These are phyloP conservation scores for Cymbidium sinense DNA, from an alignment of 106 monocot species.

Conservation along the genomic window DNA sequence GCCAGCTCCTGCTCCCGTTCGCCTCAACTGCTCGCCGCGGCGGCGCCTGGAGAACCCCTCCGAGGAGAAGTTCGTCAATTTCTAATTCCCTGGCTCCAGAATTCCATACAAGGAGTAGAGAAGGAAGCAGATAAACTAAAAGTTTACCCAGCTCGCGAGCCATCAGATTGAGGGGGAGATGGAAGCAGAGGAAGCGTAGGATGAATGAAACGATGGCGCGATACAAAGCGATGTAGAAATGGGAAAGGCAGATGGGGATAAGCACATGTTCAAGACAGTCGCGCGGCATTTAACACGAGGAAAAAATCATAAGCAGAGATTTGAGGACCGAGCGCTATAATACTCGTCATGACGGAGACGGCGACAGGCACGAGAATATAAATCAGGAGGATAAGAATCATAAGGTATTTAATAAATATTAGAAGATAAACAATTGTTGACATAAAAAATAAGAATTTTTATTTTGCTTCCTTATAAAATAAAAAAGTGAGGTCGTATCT, in stretches of 20 bases:
- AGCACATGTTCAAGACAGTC: background rate
- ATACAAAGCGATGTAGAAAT: background rate
- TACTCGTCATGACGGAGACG: background rate
- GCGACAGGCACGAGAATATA: background rate
- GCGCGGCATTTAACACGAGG: background rate
- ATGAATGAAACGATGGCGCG: background rate
- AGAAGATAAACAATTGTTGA: too few relatives aligned
- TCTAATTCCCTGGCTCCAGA: background rate
- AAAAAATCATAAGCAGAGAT: background rate
- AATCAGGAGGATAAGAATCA: too few relatives aligned
- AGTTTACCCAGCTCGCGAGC: background rate
- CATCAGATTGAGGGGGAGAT: background rate
- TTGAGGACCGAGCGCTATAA: background rate
- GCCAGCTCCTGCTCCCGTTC: slow-evolving; percentile 2
- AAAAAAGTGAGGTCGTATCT: too few relatives aligned
- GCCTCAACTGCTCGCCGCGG: background rate
- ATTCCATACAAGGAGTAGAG: background rate
- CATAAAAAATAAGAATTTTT: too few relatives aligned
- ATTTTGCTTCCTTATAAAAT: too few relatives aligned
- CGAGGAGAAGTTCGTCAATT: background rate
- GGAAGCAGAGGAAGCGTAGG: background rate
- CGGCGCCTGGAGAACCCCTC: too few relatives aligned
- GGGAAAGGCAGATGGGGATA: background rate
- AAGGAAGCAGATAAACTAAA: background rate
- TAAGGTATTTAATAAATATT: too few relatives aligned